These are phyloP conservation scores for Gracilaria domingensis DNA, from an alignment of 23 red algal species.

Conservation along the genomic window DNA sequence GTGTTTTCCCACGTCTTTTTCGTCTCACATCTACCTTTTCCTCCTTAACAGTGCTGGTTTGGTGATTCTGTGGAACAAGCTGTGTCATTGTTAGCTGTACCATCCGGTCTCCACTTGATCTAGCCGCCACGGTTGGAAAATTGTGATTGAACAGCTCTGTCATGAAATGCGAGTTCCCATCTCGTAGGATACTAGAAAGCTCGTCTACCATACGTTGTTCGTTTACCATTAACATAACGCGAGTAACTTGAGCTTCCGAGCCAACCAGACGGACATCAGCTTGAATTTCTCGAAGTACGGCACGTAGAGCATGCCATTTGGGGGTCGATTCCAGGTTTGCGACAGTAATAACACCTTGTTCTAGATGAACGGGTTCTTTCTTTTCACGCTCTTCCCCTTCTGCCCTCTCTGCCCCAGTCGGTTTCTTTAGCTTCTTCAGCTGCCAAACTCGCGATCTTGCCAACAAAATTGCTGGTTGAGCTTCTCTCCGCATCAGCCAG, in stretches of 20 bases:
- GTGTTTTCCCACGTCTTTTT: neutral
- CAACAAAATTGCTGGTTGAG: slow-evolving; percentile 50
- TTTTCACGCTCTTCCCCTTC: slow-evolving; percentile 1
- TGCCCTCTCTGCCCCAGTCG: neutral
- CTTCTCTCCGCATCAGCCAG: slow-evolving; percentile 65
- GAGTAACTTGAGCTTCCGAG: slow-evolving; percentile 39
- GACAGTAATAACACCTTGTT: slow-evolving; percentile 33
- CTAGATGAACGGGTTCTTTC: neutral
- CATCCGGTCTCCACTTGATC: slow-evolving; percentile 38
- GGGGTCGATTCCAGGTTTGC: slow-evolving; percentile 64
- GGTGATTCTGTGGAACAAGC: neutral
- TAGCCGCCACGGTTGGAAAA: slow-evolving; percentile 50
- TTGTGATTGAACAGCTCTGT: slow-evolving; percentile 36
- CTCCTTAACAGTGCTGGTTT: neutral
- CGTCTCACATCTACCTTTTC: neutral
- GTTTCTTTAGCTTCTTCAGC: slow-evolving; percentile 7
- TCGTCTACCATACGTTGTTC: slow-evolving; percentile 62
- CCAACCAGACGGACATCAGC: slow-evolving; percentile 35
- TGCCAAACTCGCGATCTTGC: slow-evolving; percentile 55
- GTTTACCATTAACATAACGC: slow-evolving; percentile 42
- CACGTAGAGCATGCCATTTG: slow-evolving; percentile 72
- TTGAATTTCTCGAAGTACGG: slow-evolving; percentile 69
- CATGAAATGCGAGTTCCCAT: slow-evolving; percentile 43
- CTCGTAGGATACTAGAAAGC: slow-evolving; percentile 28
- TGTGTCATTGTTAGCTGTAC: slow-evolving; percentile 71